Percentiles rank a stretch among this genome's conserved stretches.
phyloP scores from a whole-genome alignment of 768 basidiomycete genomes.

The Rhizopogon vesiculosus region DNA sequence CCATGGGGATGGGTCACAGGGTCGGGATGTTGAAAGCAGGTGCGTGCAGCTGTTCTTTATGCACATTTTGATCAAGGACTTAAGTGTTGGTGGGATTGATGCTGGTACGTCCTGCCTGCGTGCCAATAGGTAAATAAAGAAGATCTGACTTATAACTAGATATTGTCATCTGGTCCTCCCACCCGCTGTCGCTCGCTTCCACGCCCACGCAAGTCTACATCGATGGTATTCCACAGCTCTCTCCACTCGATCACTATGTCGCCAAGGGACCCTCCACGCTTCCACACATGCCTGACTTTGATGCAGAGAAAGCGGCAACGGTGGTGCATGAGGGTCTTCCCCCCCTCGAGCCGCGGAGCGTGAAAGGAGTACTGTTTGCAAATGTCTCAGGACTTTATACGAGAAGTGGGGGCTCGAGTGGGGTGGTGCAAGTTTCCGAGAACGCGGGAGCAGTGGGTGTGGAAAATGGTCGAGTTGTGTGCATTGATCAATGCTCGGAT shows the following conservation, averaged over 20 bases:
- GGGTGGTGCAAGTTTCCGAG: constrained; percentile 21
- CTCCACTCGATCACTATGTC: constrained; percentile 32
- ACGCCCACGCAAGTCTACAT: constrained; percentile 78
- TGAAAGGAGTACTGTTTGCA: constrained; percentile 47
- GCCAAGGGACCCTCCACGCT: constrained; percentile 28
- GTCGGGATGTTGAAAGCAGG: constrained; percentile 60
- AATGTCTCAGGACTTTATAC: constrained; percentile 55
- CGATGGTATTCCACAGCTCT: constrained; percentile 77
- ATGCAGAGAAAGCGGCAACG: constrained; percentile 58
- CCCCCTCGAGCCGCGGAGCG: constrained; percentile 45
- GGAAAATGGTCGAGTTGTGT: constrained; percentile 48
- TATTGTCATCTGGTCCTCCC: constrained; percentile 72
- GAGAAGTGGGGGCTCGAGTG: constrained; percentile 22
- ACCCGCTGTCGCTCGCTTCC: constrained; percentile 70
- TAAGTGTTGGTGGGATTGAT: constrained; percentile 20
- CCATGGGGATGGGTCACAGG: constrained; percentile 71
- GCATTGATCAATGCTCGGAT: constrained; percentile 35
- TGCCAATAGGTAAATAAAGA: not conserved
- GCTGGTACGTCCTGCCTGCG: constrained; percentile 28
- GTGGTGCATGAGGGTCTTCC: constrained; percentile 71
- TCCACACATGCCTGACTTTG: constrained; percentile 67
- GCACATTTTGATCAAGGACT: not conserved
- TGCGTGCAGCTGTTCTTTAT: not conserved
- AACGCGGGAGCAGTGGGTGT: constrained; percentile 30
- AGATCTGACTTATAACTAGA: constrained; percentile 29